Evolutionary conservation across 2,329 filamentous ascomycete genomes (phyloP).

Genomic region (Fusarium sp.): DNA sequence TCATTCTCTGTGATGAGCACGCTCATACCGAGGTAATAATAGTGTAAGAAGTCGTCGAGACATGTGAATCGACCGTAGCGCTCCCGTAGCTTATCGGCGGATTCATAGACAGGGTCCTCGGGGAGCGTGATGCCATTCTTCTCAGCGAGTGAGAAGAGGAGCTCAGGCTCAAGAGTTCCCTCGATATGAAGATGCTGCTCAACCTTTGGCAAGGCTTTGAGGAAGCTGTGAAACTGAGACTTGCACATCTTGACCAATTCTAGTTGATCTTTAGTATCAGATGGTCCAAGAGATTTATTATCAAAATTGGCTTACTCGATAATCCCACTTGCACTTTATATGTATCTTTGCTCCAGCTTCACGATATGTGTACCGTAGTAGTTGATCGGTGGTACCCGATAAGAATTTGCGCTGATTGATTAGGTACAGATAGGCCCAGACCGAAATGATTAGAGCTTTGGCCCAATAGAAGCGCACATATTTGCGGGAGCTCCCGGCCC

Average conservation of each 20-base stretch:
- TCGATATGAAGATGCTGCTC: constrained; percentile 87
- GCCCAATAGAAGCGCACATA: constrained; percentile 31
- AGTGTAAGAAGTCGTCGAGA: constrained; percentile 81
- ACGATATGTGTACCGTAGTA: not conserved
- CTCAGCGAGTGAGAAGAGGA: constrained; percentile 76
- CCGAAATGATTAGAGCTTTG: constrained; percentile 8
- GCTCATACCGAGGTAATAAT: constrained; percentile 82
- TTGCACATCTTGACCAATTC: constrained; percentile 63
- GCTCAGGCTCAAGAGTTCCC: constrained; percentile 76
- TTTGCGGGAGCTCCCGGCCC: constrained; percentile 37
- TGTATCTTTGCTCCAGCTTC: not conserved
- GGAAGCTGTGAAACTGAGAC: constrained; percentile 64
- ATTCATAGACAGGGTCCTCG: constrained; percentile 72
- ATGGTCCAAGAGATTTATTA: not conserved
- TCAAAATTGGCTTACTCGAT: not conserved
- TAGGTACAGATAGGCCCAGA: constrained; percentile 17
- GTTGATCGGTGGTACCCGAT: not conserved
- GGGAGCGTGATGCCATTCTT: constrained; percentile 75
- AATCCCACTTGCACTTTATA: not conserved
- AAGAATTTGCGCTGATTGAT: constrained; percentile 18
- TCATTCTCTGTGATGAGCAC: constrained; percentile 75
- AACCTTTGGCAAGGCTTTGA: constrained; percentile 78
- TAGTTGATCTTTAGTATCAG: not conserved
- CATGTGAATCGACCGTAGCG: constrained; percentile 77
- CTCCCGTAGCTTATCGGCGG: constrained; percentile 67